Base-by-base conservation (phyloP, 2,329 filamentous ascomycete genomes). In the Sphaceloma murrayae region DNA sequence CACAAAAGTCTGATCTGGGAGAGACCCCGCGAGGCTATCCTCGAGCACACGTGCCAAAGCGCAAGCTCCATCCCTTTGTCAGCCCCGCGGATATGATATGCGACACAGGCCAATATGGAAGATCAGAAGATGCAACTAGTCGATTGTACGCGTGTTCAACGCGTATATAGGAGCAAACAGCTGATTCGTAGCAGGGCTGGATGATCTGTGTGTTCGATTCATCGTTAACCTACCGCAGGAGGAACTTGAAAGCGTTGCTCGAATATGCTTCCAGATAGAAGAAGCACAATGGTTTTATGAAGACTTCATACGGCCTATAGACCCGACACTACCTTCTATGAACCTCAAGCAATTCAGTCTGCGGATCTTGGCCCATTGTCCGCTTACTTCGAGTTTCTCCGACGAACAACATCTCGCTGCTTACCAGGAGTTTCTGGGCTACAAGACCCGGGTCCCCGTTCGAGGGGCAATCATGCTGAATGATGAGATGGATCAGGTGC, bases 261-360 rank as follows among this genome's bases (percentile, higher is more conserved):
- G 91, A 59, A 91, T 98, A 66, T 96, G 89, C 67, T 98, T 98
- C 63, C 88, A 96, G 67, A 84, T 98, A 55, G 91, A 98, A 66
- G 93, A 98, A 67, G 91, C 91, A 56, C 93, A 98, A 78, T 98
- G 91, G 91, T 98, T 94, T 67, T 98, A 98, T 76, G 91, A 98
- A 71, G 91, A 98, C 66, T 98, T 98, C 61, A 86, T 98, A 62
- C 85, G 91, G 36, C 88, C 89, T 29, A 72, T 91, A 51, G 84
- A 95, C 63, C 81, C 87, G 43, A 74, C 74, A 29, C 73, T 98
- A 8, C 91, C 91, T 3, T 87, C 83, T 45, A 82, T 96, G 72
- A 78, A 80, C 34, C 74, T 98, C 24, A 80, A 85, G 53, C 79
- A 74, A 42, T 98, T 98, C 65, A 89, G 85, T 56, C 72, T 94